Percentiles rank a stretch among this genome's conserved stretches.
Conservation (phyloP, 108 stramenopile genomes). For the Cyclotella sp. region DNA sequence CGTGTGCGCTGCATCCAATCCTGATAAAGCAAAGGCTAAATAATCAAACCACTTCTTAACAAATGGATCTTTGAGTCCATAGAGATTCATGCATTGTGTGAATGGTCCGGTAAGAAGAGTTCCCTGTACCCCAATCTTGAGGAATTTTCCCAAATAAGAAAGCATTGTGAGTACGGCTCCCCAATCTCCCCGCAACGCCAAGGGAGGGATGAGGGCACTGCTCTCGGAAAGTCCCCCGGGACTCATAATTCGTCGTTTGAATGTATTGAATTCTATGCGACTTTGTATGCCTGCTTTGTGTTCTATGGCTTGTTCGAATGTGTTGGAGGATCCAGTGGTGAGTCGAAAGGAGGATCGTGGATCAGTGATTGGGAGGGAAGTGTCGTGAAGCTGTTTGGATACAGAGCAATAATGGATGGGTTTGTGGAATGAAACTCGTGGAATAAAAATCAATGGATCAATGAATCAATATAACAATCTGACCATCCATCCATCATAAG, state of each 20-base stretch:
- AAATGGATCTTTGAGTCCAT: conserved; percentile 61
- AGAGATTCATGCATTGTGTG: conserved; percentile 59
- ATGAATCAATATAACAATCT: neutral
- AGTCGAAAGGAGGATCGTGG: conserved; percentile 64
- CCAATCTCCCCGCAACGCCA: conserved; percentile 74
- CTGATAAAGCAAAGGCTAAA: conserved; percentile 85
- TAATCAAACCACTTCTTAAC: conserved; percentile 80
- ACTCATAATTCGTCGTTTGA: conserved; percentile 53
- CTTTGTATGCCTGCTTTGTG: conserved; percentile 58
- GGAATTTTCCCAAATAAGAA: conserved; percentile 60
- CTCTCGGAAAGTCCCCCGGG: conserved; percentile 63
- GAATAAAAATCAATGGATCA: neutral
- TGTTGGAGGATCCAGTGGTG: conserved; percentile 60
- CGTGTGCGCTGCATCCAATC: conserved; percentile 85
- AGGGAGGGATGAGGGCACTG: conserved; percentile 71
- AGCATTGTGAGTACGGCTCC: conserved; percentile 49
- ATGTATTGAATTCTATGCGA: conserved; percentile 57
- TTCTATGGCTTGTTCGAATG: conserved; percentile 66
- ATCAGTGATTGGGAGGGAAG: conserved; percentile 34
- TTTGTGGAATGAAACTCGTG: neutral
- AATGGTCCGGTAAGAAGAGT: conserved; percentile 72
- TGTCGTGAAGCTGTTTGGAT: conserved; percentile 52
- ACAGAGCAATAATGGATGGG: too few relatives aligned
- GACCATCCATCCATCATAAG: conserved; percentile 71
- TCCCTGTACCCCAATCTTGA: conserved; percentile 72